Base-by-base conservation (phyloP, 371 early-diverging fungal genomes). In the Furculomyces boomerangus region DNA sequence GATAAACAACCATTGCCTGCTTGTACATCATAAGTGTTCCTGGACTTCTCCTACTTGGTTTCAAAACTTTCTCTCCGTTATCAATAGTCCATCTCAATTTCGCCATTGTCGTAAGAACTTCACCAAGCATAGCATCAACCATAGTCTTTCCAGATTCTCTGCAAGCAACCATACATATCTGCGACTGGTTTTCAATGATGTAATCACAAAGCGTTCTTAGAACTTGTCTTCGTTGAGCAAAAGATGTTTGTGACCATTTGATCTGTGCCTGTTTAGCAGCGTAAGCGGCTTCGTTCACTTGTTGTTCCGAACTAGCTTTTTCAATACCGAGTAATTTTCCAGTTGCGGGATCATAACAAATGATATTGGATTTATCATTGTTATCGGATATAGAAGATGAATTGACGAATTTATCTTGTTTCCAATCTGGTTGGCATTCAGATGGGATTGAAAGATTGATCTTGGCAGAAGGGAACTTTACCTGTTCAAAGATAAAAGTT, bases 301-400 rank as follows among this genome's bases (percentile, higher is more conserved):
- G 70, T 10, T 65, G 63, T 1, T 68, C 61, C 8, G 80, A 71
- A 32, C 78, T 77, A 2, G 77, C 75, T 37, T 67, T 68, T 22
- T 83, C 75, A n/a, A 70, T 74, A 30, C 74, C 80, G 30, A 90
- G 73, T 32, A 72, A 75, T 41, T 76, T 76, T 20, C 86, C 90
- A 37, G 89, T 89, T 37, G 90, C 73, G n/a, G 90, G 90, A 56
- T 90, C 90, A 62, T 78, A 85, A 64, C 90, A 89, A 27, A 76
- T 66, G 63, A 90, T 88, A n/a, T 35, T 13, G 30, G 64, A 66
- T 3, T 78, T 77, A 27, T 72, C 65, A 30, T 55, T 54, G 22
- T 71, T 61, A 51, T 78, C 72, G n/a, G n/a, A n/a, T n/a, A n/a
- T n/a, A n/a, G n/a, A n/a, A n/a, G n/a, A n/a, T n/a, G n/a, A n/a